phyloP scores from a whole-genome alignment of 495 filamentous ascomycete species.

The Talaromyces thailandensis region DNA sequence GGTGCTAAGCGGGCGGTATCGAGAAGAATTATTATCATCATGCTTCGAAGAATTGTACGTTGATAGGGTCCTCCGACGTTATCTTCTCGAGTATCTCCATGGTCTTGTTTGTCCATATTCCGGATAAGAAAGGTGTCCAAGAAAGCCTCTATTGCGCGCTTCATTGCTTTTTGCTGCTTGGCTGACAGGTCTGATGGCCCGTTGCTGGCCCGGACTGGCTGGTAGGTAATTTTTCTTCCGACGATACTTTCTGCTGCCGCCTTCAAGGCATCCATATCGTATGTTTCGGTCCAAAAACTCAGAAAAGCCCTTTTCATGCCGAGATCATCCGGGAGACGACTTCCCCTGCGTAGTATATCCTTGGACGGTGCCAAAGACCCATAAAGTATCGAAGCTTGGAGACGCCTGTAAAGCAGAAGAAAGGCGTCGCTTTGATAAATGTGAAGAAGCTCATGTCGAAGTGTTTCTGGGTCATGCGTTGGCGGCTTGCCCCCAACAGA shows the following conservation, averaged over 20 bases:
- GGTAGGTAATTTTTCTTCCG: conserved; percentile 39
- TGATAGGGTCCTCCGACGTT: conserved; percentile 37
- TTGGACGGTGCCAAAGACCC: conserved; percentile 52
- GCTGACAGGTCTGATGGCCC: not conserved
- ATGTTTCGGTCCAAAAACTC: conserved; percentile 48
- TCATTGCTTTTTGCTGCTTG: conserved; percentile 19
- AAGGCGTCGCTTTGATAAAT: conserved; percentile 49
- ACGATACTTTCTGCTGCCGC: conserved; percentile 52
- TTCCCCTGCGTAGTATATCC: conserved; percentile 33
- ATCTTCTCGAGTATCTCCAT: conserved; percentile 2
- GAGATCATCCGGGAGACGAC: conserved; percentile 47
- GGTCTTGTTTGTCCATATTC: conserved; percentile 42
- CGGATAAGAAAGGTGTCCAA: conserved; percentile 50
- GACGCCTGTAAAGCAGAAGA: conserved; percentile 44
- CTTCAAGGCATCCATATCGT: conserved; percentile 39
- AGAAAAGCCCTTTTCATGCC: conserved; percentile 50
- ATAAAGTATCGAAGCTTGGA: conserved; percentile 56
- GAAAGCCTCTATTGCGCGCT: conserved; percentile 39
- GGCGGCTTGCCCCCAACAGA: conserved; percentile 11
- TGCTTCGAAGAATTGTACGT: conserved; percentile 48
- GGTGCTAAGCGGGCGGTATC: conserved; percentile 35
- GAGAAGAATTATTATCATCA: conserved; percentile 53
- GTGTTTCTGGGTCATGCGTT: conserved; percentile 18
- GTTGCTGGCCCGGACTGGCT: not conserved
- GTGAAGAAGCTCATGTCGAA: conserved; percentile 36